Conservation (phyloP, 495 filamentous ascomycete genomes). For the Hyaloscypha variabilis region DNA sequence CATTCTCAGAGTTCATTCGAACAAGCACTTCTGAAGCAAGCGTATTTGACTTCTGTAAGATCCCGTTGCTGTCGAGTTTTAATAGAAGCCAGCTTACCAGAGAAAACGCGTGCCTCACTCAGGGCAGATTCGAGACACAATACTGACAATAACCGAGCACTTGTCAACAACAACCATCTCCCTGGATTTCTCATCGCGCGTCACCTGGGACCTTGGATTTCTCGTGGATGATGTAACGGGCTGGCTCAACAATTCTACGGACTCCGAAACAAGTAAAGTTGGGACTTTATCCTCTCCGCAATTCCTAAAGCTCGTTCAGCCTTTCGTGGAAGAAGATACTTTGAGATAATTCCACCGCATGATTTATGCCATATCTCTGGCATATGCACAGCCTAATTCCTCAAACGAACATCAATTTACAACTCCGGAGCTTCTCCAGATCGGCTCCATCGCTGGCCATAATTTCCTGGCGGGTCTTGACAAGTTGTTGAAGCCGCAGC, state of each 20-base stretch:
- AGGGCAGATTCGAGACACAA: background rate
- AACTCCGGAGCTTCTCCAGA: conserved; percentile 8
- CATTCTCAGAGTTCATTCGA: conserved; percentile 19
- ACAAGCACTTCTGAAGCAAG: conserved; percentile 11
- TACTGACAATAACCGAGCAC: background rate
- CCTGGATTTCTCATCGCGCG: conserved; percentile 7
- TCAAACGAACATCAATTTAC: conserved; percentile 3
- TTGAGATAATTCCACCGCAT: conserved; percentile 9
- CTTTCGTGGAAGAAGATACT: background rate
- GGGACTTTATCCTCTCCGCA: conserved; percentile 12
- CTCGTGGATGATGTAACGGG: background rate
- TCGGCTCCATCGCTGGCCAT: conserved; percentile 16
- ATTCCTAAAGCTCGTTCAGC: conserved; percentile 5
- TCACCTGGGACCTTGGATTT: conserved; percentile 10
- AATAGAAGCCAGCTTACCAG: background rate
- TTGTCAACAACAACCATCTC: background rate
- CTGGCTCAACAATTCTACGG: conserved; percentile 12
- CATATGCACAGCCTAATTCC: conserved; percentile 2
- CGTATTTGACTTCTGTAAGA: conserved; percentile 10
- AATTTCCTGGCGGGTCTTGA: conserved; percentile 3
- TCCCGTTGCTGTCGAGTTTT: background rate
- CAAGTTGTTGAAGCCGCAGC: conserved; percentile 12
- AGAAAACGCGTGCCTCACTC: background rate
- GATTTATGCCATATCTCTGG: conserved; percentile 18
- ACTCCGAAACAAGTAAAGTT: conserved; percentile 17